phyloP scores from a whole-genome alignment of 2,329 filamentous ascomycete genomes.

The Ascochyta viciae-villosae region DNA sequence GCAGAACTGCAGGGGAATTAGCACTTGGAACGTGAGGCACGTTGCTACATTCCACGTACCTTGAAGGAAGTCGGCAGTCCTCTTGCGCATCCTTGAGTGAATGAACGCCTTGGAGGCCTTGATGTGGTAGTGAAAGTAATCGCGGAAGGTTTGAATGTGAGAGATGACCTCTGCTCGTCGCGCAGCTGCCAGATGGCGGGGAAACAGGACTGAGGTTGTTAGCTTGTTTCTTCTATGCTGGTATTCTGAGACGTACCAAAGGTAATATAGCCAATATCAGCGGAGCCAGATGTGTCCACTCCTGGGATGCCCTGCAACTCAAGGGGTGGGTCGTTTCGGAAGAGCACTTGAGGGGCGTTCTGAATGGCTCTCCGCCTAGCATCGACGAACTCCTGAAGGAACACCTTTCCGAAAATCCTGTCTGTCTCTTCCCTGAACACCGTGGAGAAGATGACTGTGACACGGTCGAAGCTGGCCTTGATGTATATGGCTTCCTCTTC shows the following conservation, averaged over 20 bases:
- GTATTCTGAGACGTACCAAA: constrained; percentile 71
- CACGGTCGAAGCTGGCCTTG: constrained; percentile 95
- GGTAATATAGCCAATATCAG: constrained; percentile 95
- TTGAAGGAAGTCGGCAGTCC: constrained; percentile 98
- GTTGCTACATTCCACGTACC: constrained; percentile 60
- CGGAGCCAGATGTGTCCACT: constrained; percentile 73
- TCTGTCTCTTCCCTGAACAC: constrained; percentile 98
- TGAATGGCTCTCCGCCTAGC: constrained; percentile 93
- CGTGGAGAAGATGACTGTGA: constrained; percentile 99
- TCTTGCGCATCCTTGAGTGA: constrained; percentile 95
- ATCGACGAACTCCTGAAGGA: constrained; percentile 98
- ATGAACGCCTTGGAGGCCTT: constrained; percentile 99
- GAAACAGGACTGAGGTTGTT: constrained; percentile 78
- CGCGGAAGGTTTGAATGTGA: constrained; percentile 99
- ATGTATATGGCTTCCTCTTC: constrained; percentile 99
- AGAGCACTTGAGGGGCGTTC: constrained; percentile 96
- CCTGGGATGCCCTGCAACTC: constrained; percentile 88
- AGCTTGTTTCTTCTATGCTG: constrained; percentile 21
- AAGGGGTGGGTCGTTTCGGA: constrained; percentile 91
- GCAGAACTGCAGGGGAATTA: constrained; percentile 73
- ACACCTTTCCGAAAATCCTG: constrained; percentile 95
- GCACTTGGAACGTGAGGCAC: constrained; percentile 15
- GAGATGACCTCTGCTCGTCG: constrained; percentile 95
- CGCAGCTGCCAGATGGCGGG: constrained; percentile 88
- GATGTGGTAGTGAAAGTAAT: constrained; percentile 99